phyloP scores from a whole-genome alignment of 805 yeast genomes.

The Saccharomyces kudriavzevii region DNA sequence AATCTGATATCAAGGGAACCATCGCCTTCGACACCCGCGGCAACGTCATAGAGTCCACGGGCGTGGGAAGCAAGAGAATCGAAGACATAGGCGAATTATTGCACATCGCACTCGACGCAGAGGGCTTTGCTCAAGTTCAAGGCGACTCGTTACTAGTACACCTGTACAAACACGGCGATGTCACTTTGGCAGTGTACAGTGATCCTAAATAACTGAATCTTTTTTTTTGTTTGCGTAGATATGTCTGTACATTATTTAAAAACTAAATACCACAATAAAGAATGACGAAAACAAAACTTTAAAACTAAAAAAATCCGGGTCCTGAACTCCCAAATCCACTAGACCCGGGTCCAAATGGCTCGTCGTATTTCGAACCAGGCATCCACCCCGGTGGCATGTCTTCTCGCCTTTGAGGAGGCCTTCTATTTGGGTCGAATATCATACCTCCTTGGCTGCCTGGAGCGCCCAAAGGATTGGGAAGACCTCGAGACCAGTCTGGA shows the following conservation, averaged over 20 bases:
- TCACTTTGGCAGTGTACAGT: slow-evolving; percentile 23
- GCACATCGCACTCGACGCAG: slow-evolving; percentile 17
- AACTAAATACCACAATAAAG: not conserved
- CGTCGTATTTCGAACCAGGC: slow-evolving; percentile 30
- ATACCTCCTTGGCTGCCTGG: slow-evolving; percentile 23
- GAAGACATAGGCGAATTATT: slow-evolving; percentile 21
- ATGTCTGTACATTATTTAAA: not conserved
- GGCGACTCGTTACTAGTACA: slow-evolving; percentile 15
- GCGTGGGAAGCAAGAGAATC: slow-evolving; percentile 24
- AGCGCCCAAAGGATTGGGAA: not conserved
- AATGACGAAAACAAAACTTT: not conserved
- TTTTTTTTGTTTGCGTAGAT: not conserved
- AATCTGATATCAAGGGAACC: slow-evolving; percentile 23
- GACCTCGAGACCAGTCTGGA: slow-evolving; percentile 15
- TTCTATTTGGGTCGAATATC: slow-evolving; percentile 27
- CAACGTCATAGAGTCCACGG: slow-evolving; percentile 25
- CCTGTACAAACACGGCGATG: slow-evolving; percentile 22
- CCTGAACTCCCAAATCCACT: slow-evolving; percentile 6
- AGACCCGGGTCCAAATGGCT: slow-evolving; percentile 25
- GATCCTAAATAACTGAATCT: not conserved
- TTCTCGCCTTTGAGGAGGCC: slow-evolving; percentile 4
- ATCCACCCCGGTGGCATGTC: slow-evolving; percentile 23
- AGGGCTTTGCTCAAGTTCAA: slow-evolving; percentile 22
- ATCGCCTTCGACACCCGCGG: slow-evolving; percentile 27
- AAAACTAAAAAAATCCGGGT: not conserved